Evolutionary conservation across 371 early-diverging fungal genomes (phyloP).

Genomic region (Saksenaea vasiformis): DNA sequence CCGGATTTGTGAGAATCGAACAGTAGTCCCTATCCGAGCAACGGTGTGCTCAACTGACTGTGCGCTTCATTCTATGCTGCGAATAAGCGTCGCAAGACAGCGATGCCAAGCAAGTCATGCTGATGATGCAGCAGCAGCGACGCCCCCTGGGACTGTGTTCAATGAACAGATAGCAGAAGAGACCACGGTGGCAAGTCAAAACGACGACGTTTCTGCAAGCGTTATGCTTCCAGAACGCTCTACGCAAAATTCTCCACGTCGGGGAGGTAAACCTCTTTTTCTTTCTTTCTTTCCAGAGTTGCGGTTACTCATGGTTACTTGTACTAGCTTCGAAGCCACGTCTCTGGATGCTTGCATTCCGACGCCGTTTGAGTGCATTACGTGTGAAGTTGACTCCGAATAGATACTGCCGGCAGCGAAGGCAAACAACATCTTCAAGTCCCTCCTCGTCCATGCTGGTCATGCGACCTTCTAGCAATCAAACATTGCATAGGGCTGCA

Average conservation of each 20-base stretch:
- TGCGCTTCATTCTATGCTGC: slow-evolving; percentile 13
- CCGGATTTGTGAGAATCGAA: slow-evolving; percentile 27
- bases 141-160: not conserved
- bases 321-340: no score
- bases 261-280: no score
- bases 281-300: no score
- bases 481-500: slow-evolving; percentile 1
- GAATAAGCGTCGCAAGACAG: slow-evolving; percentile 12
- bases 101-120: slow-evolving; percentile 19
- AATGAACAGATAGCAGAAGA: not conserved
- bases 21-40: slow-evolving; percentile 33
- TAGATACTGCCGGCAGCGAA: no score
- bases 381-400: no score
- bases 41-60: slow-evolving; percentile 34
- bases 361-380: no score
- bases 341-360: no score
- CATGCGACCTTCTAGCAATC: slow-evolving; percentile 1
- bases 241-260: not conserved
- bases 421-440: no score
- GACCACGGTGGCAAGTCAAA: no score
- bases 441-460: not conserved
- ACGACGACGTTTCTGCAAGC: no score
- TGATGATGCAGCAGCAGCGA: not conserved
- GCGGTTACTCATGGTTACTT: no score
- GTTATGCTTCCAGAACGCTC: no score